A percentile compares a stretch with the other conserved stretches of the same genome.
Conservation (phyloP, 768 basidiomycete species). For the Crepidotus variabilis region DNA sequence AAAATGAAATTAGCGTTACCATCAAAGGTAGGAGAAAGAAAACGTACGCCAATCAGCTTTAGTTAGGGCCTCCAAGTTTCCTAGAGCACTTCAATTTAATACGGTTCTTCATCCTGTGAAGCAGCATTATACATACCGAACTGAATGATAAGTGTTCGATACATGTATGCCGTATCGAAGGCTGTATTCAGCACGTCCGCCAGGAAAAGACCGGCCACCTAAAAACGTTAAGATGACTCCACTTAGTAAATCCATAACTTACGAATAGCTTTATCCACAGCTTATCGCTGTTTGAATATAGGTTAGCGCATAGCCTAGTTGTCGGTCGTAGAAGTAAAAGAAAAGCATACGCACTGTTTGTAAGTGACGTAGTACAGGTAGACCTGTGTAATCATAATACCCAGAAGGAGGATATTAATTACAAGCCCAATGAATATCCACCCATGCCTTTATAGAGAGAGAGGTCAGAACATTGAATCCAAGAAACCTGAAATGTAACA, state of each 20-base stretch:
- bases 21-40: not conserved
- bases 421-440: constrained; percentile 10
- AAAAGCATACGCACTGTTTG: constrained; percentile 4
- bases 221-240: not conserved
- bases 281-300: not conserved
- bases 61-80: not conserved
- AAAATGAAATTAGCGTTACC: not conserved
- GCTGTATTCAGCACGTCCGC: constrained; percentile 5
- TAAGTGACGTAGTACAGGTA: constrained; percentile 11
- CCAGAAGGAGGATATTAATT: constrained; percentile 10
- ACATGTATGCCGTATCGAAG: constrained; percentile 4
- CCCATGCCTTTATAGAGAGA: constrained; percentile 6
- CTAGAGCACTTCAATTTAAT: not conserved
- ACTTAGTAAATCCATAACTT: not conserved
- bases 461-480: not conserved
- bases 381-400: constrained; percentile 12
- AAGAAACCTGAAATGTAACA: not conserved
- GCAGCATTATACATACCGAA: not conserved
- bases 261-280: constrained; percentile 3
- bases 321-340: too few relatives aligned
- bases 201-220: constrained; percentile 7
- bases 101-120: not conserved
- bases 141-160: constrained; percentile 2
- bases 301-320: not conserved
- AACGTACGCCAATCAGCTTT: not conserved